Base-by-base conservation (phyloP, 2,329 filamentous ascomycete species). In the Rugonectria rugulosa region DNA sequence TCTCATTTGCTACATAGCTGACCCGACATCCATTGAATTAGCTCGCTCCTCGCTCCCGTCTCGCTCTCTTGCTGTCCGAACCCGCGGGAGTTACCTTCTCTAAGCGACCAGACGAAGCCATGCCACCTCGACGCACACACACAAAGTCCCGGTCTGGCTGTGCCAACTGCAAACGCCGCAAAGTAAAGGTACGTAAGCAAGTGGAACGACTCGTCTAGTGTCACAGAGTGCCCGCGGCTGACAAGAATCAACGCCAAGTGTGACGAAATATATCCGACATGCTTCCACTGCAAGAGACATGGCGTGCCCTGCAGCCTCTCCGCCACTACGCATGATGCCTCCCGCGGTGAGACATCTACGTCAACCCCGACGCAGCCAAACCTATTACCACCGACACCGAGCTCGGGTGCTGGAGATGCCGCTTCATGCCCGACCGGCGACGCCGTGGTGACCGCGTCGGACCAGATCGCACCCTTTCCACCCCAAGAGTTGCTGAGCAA, bases 141-240 rank as follows among this genome's bases (percentile, higher is more conserved):
- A 77, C 68, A 40, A 72, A 72, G 55, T 72, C 70, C 51, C 66
- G 70, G 10, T 72, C 60, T 11, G 70, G 70, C 36, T 72, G 70
- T 53, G 50, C 49, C 34, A 68, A 70, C 56, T 72, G 70, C 57
- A 72, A 72, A 59, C 61, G 66, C 7, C 68, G 70, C 29, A 72
- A 72, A 51, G 69, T 72, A 21, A 72, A 72, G 62, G 70, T 72
- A 59, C 34, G 67, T 53, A 14, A 32, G 20, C 8, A 14, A 10
- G 15, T 36, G 7, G 11, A n/a, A n/a, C 20, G n/a, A n/a, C n/a
- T n/a, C n/a, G n/a, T 40, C 12, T 24, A 15, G 14, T 14, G 15
- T 7, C 31, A 11, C 31, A 4, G n/a, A 2, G 12, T 4, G 11
- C 11, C 24, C 23, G 41, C 40, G 6, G 10, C 52, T 66, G 50